Evolutionary conservation across 108 stramenopile genomes (phyloP).

Genomic region (Nannochloropsis salina): DNA sequence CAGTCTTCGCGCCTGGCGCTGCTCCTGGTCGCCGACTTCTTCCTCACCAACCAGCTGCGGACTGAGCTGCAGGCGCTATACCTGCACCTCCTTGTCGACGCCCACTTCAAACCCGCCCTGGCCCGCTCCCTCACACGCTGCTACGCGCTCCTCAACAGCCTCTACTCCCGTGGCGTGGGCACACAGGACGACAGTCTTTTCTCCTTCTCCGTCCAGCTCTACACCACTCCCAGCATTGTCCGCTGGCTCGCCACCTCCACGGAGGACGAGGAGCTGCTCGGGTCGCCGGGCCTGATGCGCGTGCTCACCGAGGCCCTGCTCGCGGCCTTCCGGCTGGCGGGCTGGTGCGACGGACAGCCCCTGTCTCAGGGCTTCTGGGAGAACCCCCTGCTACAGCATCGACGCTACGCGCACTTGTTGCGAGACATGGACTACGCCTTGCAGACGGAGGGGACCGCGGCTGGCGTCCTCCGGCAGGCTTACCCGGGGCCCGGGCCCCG

Average conservation of each 20-base stretch:
- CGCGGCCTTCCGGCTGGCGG: background rate
- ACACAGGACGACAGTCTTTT: conserved; percentile 32
- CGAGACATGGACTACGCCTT: background rate
- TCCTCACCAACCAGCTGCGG: conserved; percentile 28
- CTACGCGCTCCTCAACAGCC: conserved; percentile 34
- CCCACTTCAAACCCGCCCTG: conserved; percentile 40
- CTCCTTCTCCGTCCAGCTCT: conserved; percentile 44
- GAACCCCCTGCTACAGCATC: background rate
- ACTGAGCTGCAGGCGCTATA: conserved; percentile 30
- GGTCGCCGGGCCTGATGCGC: background rate
- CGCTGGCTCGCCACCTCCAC: background rate
- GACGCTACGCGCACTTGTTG: background rate
- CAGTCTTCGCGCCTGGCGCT: conserved; percentile 25
- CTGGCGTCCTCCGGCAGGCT: background rate
- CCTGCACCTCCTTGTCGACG: conserved; percentile 40
- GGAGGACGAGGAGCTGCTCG: background rate
- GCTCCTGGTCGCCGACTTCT: conserved; percentile 31
- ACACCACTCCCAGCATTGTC: conserved; percentile 46
- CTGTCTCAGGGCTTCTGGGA: background rate
- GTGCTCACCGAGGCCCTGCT: background rate
- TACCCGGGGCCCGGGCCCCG: background rate
- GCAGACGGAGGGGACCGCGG: conserved; percentile 6
- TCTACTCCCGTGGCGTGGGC: conserved; percentile 38
- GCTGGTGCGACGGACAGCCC: background rate
- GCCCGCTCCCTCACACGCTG: conserved; percentile 33